A percentile compares a stretch with the other conserved stretches of the same genome.
Conservation (phyloP, 1,284 basidiomycete species). For the Rhodotorula sp. region DNA sequence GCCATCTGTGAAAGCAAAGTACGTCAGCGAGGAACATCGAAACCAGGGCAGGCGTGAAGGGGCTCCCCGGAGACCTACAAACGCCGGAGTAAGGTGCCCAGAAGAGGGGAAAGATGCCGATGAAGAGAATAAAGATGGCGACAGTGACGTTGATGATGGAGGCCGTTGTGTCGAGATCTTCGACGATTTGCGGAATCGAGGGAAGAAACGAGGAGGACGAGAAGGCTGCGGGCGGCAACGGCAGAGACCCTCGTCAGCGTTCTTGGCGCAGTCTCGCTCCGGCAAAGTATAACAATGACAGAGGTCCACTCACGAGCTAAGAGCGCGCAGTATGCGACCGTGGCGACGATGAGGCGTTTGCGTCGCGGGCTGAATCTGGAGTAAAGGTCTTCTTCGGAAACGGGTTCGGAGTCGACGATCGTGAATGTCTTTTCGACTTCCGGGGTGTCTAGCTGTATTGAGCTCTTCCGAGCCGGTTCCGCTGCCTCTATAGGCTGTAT, state of each 20-base stretch:
- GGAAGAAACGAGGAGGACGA: conserved; percentile 67
- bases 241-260: not conserved
- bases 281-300: too few species aligned
- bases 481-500: too few species aligned
- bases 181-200: conserved; percentile 64
- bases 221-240: conserved; percentile 56
- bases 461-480: too few species aligned
- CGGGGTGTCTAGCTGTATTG: too few species aligned
- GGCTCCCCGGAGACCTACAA: conserved; percentile 47
- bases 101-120: conserved; percentile 53
- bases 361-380: not conserved
- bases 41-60: not conserved
- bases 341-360: not conserved
- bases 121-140: conserved; percentile 53
- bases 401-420: too few species aligned
- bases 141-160: conserved; percentile 59
- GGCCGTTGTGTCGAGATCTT: conserved; percentile 60
- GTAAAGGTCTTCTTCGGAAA: not conserved
- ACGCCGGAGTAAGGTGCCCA: conserved; percentile 60
- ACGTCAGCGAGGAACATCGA: too few species aligned
- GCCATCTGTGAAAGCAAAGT: conserved; percentile 51
- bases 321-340: not conserved
- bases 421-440: too few species aligned
- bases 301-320: not conserved
- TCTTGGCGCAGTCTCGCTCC: not conserved